Conservation (phyloP, 2,329 filamentous ascomycete genomes). For the Triangularia verruculosa region DNA sequence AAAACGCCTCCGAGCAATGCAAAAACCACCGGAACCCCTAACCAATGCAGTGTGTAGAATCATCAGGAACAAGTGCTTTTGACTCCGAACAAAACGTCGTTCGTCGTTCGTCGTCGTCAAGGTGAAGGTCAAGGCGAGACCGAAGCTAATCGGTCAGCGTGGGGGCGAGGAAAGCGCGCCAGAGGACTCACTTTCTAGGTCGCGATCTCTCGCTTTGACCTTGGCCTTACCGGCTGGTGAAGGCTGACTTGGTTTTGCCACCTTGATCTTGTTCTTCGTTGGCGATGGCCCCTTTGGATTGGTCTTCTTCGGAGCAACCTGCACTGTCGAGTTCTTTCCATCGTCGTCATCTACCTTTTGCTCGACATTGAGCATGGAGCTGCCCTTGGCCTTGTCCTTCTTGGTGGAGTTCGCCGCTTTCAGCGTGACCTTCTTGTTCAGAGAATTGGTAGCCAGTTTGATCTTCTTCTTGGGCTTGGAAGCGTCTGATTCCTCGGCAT, state of each 20-base stretch:
- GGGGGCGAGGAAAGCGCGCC: conserved; percentile 56
- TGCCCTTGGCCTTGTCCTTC: conserved; percentile 55
- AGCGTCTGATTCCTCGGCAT: conserved; percentile 50
- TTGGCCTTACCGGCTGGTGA: conserved; percentile 50
- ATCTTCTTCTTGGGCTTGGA: conserved; percentile 54
- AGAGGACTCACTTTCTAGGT: conserved; percentile 55
- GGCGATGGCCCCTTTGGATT: conserved; percentile 40
- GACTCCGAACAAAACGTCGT: conserved; percentile 9
- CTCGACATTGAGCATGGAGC: conserved; percentile 50
- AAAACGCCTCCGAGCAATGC: conserved; percentile 13
- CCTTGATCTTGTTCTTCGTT: conserved; percentile 44
- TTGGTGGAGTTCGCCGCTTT: conserved; percentile 44
- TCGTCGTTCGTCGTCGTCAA: not conserved
- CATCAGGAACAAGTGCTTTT: conserved; percentile 3
- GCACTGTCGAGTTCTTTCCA: conserved; percentile 38
- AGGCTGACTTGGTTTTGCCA: conserved; percentile 46
- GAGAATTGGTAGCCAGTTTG: conserved; percentile 47
- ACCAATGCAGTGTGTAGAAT: conserved; percentile 20
- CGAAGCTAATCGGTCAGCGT: conserved; percentile 14
- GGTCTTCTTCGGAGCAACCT: conserved; percentile 44
- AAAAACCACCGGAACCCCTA: conserved; percentile 16
- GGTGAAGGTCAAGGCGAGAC: not conserved
- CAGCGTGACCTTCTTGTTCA: conserved; percentile 54
- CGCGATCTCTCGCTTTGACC: conserved; percentile 48
- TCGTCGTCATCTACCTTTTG: conserved; percentile 41